Conservation (phyloP, 805 yeast species). For the Priceomyces medius region DNA sequence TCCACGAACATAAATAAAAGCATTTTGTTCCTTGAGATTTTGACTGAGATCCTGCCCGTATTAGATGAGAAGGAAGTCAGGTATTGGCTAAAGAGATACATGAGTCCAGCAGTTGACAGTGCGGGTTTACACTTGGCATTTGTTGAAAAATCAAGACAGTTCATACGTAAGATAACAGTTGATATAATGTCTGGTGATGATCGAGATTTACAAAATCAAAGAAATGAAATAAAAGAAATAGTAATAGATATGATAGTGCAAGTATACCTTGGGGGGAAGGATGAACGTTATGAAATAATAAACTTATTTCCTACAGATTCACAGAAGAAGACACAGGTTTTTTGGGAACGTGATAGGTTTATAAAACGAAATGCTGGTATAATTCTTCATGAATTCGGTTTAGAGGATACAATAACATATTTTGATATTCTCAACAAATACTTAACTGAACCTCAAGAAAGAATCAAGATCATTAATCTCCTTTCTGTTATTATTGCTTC, state of each 20-base stretch:
- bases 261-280: slow-evolving; percentile 22
- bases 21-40: slow-evolving; percentile 36
- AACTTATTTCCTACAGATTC: slow-evolving; percentile 13
- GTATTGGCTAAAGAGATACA: slow-evolving; percentile 51
- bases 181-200: slow-evolving; percentile 20
- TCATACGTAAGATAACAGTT: slow-evolving; percentile 22
- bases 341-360: slow-evolving; percentile 51
- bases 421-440: slow-evolving; percentile 36
- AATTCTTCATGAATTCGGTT: slow-evolving; percentile 44
- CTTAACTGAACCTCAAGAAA: slow-evolving; percentile 28
- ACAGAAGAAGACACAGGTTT: slow-evolving; percentile 28
- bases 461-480: slow-evolving; percentile 41
- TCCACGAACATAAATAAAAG: slow-evolving; percentile 31
- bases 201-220: slow-evolving; percentile 13
- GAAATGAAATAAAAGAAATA: slow-evolving; percentile 20
- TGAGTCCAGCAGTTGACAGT: slow-evolving; percentile 55
- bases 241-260: slow-evolving; percentile 25
- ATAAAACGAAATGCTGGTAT: slow-evolving; percentile 43
- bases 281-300: slow-evolving; percentile 15
- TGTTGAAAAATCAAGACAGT: slow-evolving; percentile 29
- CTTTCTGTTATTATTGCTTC: slow-evolving; percentile 33
- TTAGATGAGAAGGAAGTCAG: slow-evolving; percentile 31
- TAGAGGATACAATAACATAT: slow-evolving; percentile 33
- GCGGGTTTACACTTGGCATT: slow-evolving; percentile 50
- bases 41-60: slow-evolving; percentile 32